Evolutionary conservation across 2,329 filamentous ascomycete species (phyloP), one percentile per base, ranked within the genome.

Genomic region (Hypoxylon rubiginosum): DNA sequence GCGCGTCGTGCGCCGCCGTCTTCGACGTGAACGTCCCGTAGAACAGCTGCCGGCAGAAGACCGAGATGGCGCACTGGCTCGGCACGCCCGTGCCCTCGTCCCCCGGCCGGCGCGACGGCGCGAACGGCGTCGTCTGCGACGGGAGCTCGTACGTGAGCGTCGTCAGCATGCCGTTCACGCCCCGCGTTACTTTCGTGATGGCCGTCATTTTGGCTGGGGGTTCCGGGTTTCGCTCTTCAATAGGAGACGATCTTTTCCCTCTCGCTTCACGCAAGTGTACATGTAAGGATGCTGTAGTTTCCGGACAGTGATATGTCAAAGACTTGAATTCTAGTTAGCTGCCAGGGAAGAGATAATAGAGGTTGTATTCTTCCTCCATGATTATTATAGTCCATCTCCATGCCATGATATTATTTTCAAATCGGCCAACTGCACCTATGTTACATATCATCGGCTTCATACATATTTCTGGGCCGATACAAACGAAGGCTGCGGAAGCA

Each of bases 61-160:
- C 58, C 4, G 67, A 70, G 2, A 70, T 49, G 3, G 58, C 58
- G 57, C 67, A 70, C 8, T 58, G 64, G 9, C 41, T 10, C 2
- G 65, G 65, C 65, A 68, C 58, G 9, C n/a, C 57, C 6, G 58
- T 50, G 17, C 24, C n/a, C 4, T 6, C 28, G 39, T 58, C 51
- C 4, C 52, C 32, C 4, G 19, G 28, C 4, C 46, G 11, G 8
- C 36, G 34, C 10, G 51, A 11, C n/a, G 65, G 62, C 19, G 52
- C 58, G 62, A 66, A 70, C 1, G 65, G 59, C 15, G 65, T 68
- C 1, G 59, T 68, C 41, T 68, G 68, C 11, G 59, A 6, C 1
- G 65, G 59, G 4, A 70, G 28, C 4, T 11, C 32, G 51, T 53
- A 66, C 1, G 62, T 66, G 1, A 50, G 56, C 5, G 48, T 54